A percentile compares a stretch with the other conserved stretches of the same genome.
Conservation (phyloP, 1,139 yeast species). For the Protomyces macrosporus region DNA sequence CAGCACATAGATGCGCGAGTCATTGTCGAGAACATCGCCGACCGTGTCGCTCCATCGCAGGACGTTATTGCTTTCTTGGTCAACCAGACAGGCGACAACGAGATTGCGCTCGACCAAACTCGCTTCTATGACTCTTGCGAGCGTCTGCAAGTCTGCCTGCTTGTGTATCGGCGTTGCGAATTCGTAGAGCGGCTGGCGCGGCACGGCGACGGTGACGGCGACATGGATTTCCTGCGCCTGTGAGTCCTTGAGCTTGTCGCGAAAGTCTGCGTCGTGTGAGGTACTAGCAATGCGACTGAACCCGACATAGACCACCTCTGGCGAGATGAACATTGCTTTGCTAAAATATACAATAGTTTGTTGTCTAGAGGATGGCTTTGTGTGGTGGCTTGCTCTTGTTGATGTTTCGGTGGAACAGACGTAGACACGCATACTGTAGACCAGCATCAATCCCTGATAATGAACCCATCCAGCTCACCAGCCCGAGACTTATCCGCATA, state of each 20-base stretch:
- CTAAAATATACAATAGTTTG: background rate
- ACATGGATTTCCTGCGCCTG: background rate
- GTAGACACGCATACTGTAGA: no score
- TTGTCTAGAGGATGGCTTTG: background rate
- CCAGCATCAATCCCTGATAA: conserved; percentile 34
- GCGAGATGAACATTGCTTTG: background rate
- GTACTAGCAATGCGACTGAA: conserved; percentile 10
- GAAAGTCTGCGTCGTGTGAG: background rate
- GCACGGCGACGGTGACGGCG: background rate
- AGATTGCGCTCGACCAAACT: background rate
- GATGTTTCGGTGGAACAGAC: background rate
- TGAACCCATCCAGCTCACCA: conserved; percentile 31
- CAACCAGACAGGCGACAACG: conserved; percentile 21
- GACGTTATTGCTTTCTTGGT: conserved; percentile 6
- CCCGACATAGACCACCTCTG: conserved; percentile 18
- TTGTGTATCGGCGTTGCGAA: conserved; percentile 8
- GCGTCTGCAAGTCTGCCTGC: conserved; percentile 18
- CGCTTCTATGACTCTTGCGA: conserved; percentile 14
- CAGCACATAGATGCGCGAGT: conserved; percentile 9
- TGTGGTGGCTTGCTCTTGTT: background rate
- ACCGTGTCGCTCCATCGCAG: conserved; percentile 19
- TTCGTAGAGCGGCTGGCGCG: background rate
- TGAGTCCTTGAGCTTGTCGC: background rate
- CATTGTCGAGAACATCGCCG: conserved; percentile 16
- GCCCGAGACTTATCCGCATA: conserved; percentile 41